Percentiles rank a stretch among this genome's conserved stretches.
These are phyloP conservation scores for Aspergillus arachidicola DNA, from an alignment of 2,329 filamentous ascomycete genomes.

Conservation along the genomic window DNA sequence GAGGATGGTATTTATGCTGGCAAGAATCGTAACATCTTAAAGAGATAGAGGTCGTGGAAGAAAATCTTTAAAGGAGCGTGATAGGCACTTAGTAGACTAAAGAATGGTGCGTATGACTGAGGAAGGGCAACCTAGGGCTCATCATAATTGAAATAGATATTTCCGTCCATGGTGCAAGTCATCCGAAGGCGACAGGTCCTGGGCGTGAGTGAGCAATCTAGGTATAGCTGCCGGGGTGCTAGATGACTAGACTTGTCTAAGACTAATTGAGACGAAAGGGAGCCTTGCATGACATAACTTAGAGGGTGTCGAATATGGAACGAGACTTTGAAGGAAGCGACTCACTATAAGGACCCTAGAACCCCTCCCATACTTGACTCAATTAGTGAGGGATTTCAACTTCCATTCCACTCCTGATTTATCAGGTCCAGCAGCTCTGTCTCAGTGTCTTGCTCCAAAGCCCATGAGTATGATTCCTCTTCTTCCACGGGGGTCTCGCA, in stretches of 20 bases:
- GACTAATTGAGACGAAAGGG: neutral
- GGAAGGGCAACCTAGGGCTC: neutral
- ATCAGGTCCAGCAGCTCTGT: constrained; percentile 24
- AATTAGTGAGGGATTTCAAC: neutral
- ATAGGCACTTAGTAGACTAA: too few relatives aligned
- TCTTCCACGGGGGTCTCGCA: constrained; percentile 33
- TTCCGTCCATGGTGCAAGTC: neutral
- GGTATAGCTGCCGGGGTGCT: neutral
- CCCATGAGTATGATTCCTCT: neutral
- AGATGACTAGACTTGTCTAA: neutral
- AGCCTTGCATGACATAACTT: neutral
- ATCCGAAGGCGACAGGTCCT: neutral
- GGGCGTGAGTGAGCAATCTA: neutral
- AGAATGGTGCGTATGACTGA: neutral
- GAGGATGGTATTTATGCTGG: neutral
- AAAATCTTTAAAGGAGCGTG: neutral
- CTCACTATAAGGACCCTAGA: neutral
- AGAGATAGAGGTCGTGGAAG: neutral
- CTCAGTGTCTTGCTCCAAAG: constrained; percentile 9
- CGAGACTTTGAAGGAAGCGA: neutral
- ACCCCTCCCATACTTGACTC: neutral
- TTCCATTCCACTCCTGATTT: constrained; percentile 34
- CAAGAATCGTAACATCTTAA: neutral
- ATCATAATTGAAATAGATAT: neutral
- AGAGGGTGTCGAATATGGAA: neutral